phyloP scores from a whole-genome alignment of 2,329 filamentous ascomycete genomes.

The Cryphonectria naterciae region DNA sequence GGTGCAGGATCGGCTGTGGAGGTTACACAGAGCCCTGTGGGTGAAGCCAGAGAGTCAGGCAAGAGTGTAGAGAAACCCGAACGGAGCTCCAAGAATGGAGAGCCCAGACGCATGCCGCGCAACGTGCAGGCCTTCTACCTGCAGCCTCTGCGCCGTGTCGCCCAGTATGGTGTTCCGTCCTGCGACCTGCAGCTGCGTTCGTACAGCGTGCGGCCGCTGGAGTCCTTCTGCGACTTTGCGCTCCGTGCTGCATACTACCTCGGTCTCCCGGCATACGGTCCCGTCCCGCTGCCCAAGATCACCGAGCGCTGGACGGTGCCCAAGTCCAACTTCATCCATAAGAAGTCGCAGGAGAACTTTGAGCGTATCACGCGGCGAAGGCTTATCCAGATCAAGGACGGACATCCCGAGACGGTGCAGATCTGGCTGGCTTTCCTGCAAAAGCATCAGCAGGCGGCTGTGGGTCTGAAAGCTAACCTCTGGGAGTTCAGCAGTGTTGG shows the following conservation, averaged over 20 bases:
- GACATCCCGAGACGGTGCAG: conserved; percentile 84
- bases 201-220: conserved; percentile 85
- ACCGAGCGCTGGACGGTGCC: conserved; percentile 95
- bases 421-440: conserved; percentile 90
- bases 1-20: background rate
- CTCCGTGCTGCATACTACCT: conserved; percentile 94
- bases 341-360: conserved; percentile 98
- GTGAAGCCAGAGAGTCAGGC: background rate
- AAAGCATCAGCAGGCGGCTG: conserved; percentile 92
- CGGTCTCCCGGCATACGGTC: conserved; percentile 81
- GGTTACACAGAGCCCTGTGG: background rate
- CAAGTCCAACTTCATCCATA: conserved; percentile 86
- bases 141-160: conserved; percentile 75
- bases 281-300: conserved; percentile 82
- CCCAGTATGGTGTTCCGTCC: conserved; percentile 77
- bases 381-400: conserved; percentile 91
- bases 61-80: conserved; percentile 12
- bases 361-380: conserved; percentile 86
- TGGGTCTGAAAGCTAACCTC: conserved; percentile 98
- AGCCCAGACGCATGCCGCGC: conserved; percentile 66
- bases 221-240: conserved; percentile 94
- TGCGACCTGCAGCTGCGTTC: conserved; percentile 94
- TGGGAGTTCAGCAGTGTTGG: conserved; percentile 83
- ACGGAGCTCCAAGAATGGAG: conserved; percentile 12
- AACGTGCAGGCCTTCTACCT: conserved; percentile 86